phyloP scores from a whole-genome alignment of 2,329 filamentous ascomycete genomes.

The Aschersonia sp. region DNA sequence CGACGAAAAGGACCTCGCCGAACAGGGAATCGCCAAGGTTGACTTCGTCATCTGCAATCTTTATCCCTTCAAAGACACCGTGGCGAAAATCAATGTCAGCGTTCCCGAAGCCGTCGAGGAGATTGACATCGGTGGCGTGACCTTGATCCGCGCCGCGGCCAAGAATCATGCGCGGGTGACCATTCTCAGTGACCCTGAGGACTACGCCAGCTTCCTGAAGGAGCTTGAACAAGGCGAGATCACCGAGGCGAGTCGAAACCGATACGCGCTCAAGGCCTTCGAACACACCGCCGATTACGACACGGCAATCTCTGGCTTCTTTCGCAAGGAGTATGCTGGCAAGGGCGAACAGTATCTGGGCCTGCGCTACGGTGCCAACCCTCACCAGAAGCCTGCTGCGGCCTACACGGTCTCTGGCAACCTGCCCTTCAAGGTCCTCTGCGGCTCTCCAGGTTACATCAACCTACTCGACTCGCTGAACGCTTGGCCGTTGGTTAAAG shows the following conservation, averaged over 20 bases:
- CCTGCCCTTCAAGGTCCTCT: constrained; percentile 88
- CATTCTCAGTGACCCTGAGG: constrained; percentile 83
- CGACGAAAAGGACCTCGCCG: constrained; percentile 90
- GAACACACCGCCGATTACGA: constrained; percentile 98
- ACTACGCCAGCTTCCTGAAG: constrained; percentile 88
- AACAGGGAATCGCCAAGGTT: constrained; percentile 89
- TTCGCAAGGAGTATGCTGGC: constrained; percentile 89
- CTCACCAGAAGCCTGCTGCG: constrained; percentile 92
- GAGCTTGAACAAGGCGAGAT: constrained; percentile 83
- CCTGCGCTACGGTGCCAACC: constrained; percentile 91
- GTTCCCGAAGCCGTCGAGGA: constrained; percentile 95
- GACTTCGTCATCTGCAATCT: constrained; percentile 97
- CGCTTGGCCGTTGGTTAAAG: constrained; percentile 92
- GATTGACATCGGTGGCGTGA: constrained; percentile 96
- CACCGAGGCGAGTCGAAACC: constrained; percentile 68
- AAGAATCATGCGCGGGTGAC: constrained; percentile 97
- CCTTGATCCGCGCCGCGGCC: constrained; percentile 85
- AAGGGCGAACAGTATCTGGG: constrained; percentile 70
- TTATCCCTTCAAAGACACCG: constrained; percentile 97
- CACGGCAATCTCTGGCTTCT: constrained; percentile 86
- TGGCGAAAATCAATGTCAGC: constrained; percentile 93
- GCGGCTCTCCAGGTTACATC: constrained; percentile 87
- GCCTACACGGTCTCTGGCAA: constrained; percentile 60
- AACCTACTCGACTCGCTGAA: constrained; percentile 95
- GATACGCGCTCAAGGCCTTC: constrained; percentile 93